Base-by-base conservation (phyloP, 192 early-diverging fungal genomes). In the Coemansia sp. region DNA sequence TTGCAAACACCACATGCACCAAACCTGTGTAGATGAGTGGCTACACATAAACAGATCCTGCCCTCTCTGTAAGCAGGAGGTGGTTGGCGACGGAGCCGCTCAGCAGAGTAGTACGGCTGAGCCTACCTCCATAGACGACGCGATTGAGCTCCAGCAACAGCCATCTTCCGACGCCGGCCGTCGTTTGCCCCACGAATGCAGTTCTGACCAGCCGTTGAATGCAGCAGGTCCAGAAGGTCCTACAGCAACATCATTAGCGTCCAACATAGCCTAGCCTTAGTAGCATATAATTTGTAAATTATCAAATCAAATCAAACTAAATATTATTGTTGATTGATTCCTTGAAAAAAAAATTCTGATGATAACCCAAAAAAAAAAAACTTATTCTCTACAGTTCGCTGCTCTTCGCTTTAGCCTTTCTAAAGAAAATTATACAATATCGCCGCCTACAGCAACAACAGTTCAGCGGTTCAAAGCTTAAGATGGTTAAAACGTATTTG, bases 1-100 rank as follows among this genome's bases (percentile, higher is more conserved):
- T 62, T 94, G 93, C 74, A 79, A 69, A 7, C 93, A 94, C 77
- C 91, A 93, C 67, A 92, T 94, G 76, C 93, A 94, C 73, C 88
- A 88, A 75, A 81, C 87, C 12, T 94, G 93, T 72, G 91, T 93
- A 2, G 88, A 91, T 64, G 90, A 91, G 73, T 94, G 93, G 93
- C 78, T 94, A 52, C 81, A 84, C 36, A 73, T 92, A 52, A 92
- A 92, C 72, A 81, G 81, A 61, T 80, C 84, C 10, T 94, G 93
- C 66, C 93, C 93, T 21, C 78, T 93, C 44, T 94, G 93, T 71
- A 90, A 91, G 52, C 83, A 76, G 33, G 87, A 87, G 26, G 71
- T 61, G n/a, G 41, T 55, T 1, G 48, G 41, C 52, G 52, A 15
- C 21, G 18, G 9, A 21, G 18, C 61, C 6, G 57, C 57, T 59